Evolutionary conservation across 176 grass and related monocot genomes (phyloP), one percentile per base, ranked within the genome.

Genomic region (Oryza punctata): DNA sequence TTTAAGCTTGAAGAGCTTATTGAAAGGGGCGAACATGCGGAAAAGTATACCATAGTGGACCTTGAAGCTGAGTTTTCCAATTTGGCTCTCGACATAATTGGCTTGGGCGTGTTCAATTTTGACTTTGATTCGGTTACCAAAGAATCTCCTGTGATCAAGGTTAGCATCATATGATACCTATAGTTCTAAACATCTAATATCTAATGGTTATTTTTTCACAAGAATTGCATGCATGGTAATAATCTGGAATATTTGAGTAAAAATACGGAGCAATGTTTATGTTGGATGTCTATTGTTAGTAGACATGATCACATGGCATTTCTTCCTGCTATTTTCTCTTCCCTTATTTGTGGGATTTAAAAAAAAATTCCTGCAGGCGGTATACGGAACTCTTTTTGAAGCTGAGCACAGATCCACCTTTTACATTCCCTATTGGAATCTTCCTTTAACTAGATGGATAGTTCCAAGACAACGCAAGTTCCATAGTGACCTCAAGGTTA

Each of bases 111-210:
- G 25, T 98, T 98, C 91, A 98, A 98, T 85, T 98, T 90, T 86
- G 93, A 98, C 81, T 98, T 98, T 63, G 96, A 86, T 10, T 98
- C 96, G 19, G 93, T 98, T 24, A 98, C 89, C 73, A 93, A 91
- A 81, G 96, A 98, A 90, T 98, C 96, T 83, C 96, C 96, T 86
- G 93, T 98, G 63, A 98, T 98, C 37, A 95, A 98, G 96, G 96
- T 97, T 88, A 69, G 57, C 65, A 69, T 70, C 59, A 79, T 69
- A 79, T 66, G 15, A 47, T 49, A 87, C 72, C 18, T 30, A 19
- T 49, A 27, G 61, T 81, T 67, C 60, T 44, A 73, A 50, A 35
- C 49, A 65, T 67, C 60, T 44, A 73, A 50, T 72, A 81, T 82
- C 11, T 91, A 15, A 65, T 70, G 67, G 67, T 28, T 71, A 35